A percentile compares a stretch with the other conserved stretches of the same genome.
Conservation (phyloP, 2,329 filamentous ascomycete species). For the Alternaria burnsii region DNA sequence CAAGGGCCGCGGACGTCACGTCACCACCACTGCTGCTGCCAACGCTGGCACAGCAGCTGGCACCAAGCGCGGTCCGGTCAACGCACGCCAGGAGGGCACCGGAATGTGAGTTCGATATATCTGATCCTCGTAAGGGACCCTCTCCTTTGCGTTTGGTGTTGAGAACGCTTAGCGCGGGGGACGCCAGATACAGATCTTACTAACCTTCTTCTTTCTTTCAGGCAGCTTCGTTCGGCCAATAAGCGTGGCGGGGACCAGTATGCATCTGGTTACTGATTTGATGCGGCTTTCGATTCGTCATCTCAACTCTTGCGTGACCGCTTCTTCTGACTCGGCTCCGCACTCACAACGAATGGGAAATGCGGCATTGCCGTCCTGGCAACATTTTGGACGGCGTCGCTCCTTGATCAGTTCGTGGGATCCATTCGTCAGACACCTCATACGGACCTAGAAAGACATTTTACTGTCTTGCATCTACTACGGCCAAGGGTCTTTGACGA, state of each 20-base stretch:
- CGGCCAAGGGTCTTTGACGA: slow-evolving; percentile 39
- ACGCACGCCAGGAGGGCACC: slow-evolving; percentile 83
- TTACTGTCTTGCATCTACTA: slow-evolving; percentile 34
- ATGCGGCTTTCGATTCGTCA: slow-evolving; percentile 53
- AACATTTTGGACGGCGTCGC: slow-evolving; percentile 50
- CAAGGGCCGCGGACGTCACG: slow-evolving; percentile 68
- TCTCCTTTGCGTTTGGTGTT: slow-evolving; percentile 86
- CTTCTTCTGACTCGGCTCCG: slow-evolving; percentile 38
- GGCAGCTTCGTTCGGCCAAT: slow-evolving; percentile 62
- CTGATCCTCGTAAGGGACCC: slow-evolving; percentile 87
- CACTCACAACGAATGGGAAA: slow-evolving; percentile 54
- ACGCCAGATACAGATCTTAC: slow-evolving; percentile 58
- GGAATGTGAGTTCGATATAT: slow-evolving; percentile 92
- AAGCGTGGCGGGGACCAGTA: slow-evolving; percentile 60
- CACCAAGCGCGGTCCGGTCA: slow-evolving; percentile 75
- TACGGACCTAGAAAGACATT: slow-evolving; percentile 44
- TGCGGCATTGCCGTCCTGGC: slow-evolving; percentile 55
- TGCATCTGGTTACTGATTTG: slow-evolving; percentile 59
- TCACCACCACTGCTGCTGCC: slow-evolving; percentile 70
- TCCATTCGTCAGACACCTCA: slow-evolving; percentile 46
- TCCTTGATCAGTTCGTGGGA: slow-evolving; percentile 49
- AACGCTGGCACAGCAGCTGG: slow-evolving; percentile 69
- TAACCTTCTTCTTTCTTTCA: slow-evolving; percentile 55
- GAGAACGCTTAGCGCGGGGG: slow-evolving; percentile 77
- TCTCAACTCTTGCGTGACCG: slow-evolving; percentile 51